Percentiles rank a stretch among this genome's conserved stretches.
Conservation (phyloP, 441 rosid genomes). For the Pelargonium australe region DNA sequence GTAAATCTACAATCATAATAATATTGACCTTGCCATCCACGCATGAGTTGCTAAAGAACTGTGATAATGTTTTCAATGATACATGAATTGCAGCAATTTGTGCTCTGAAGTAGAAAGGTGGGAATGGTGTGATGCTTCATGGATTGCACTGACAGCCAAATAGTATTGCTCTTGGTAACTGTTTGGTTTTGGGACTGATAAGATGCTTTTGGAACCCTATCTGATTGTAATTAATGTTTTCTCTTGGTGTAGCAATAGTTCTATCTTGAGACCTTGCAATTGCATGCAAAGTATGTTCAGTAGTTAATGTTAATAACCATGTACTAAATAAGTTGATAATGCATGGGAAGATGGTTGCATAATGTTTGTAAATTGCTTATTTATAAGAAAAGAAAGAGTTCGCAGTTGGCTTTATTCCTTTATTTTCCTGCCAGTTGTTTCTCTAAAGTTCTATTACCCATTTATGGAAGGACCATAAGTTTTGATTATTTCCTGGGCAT, state of each 20-base stretch:
- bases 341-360: not conserved
- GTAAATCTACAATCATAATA: not conserved
- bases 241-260: not conserved
- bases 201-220: not conserved
- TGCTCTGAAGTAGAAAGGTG: not conserved
- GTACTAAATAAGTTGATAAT: not conserved
- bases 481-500: not conserved
- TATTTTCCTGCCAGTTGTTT: not conserved
- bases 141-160: not conserved
- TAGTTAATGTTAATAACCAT: not conserved
- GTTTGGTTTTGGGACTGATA: not conserved
- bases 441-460: not conserved
- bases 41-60: too few relatives aligned
- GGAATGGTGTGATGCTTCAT: not conserved
- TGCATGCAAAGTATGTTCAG: not conserved
- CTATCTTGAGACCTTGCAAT: not conserved
- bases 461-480: slow-evolving; percentile 2
- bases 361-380: not conserved
- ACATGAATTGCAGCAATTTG: not conserved
- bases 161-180: not conserved
- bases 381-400: not conserved
- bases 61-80: not conserved
- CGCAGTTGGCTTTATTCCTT: not conserved
- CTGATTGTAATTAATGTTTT: not conserved
- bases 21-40: not conserved